Percentiles rank a stretch among this genome's conserved stretches.
These are phyloP conservation scores for Geranomyces variabilis DNA, from an alignment of 192 early-diverging fungal species.

Conservation along the genomic window DNA sequence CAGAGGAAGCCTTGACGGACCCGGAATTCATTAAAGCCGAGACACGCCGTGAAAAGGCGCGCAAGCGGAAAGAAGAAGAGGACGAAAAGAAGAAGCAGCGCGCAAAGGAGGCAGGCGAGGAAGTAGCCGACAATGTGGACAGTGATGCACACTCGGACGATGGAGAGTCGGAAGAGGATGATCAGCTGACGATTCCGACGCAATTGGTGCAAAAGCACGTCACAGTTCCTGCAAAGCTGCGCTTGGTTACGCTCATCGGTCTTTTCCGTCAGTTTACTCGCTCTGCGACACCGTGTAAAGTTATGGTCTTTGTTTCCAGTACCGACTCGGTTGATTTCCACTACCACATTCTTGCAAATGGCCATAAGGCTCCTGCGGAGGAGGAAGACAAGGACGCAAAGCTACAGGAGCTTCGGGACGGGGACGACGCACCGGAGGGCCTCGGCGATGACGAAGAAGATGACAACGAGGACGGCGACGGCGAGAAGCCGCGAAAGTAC, in stretches of 20 bases:
- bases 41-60: neutral
- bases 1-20: conserved; percentile 73
- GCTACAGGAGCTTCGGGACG: conserved; percentile 31
- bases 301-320: conserved; percentile 93
- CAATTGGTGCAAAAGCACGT: conserved; percentile 88
- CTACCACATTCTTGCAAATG: conserved; percentile 78
- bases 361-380: conserved; percentile 31
- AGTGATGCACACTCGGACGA: neutral
- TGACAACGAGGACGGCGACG: neutral
- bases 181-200: conserved; percentile 69
- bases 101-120: conserved; percentile 10
- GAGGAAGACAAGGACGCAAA: conserved; percentile 37
- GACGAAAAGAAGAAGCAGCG: conserved; percentile 21
- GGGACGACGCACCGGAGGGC: conserved; percentile 13
- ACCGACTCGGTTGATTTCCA: conserved; percentile 96
- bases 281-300: conserved; percentile 55
- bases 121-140: neutral
- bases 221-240: conserved; percentile 87
- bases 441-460: conserved; percentile 16
- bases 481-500: conserved; percentile 4
- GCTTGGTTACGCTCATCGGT: conserved; percentile 82
- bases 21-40: conserved; percentile 73
- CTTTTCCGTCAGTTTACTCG: conserved; percentile 65
- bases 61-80: conserved; percentile 9
- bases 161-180: conserved; percentile 23